phyloP scores from a whole-genome alignment of 305 asterid genomes.

The Caryopteris hybrid region DNA sequence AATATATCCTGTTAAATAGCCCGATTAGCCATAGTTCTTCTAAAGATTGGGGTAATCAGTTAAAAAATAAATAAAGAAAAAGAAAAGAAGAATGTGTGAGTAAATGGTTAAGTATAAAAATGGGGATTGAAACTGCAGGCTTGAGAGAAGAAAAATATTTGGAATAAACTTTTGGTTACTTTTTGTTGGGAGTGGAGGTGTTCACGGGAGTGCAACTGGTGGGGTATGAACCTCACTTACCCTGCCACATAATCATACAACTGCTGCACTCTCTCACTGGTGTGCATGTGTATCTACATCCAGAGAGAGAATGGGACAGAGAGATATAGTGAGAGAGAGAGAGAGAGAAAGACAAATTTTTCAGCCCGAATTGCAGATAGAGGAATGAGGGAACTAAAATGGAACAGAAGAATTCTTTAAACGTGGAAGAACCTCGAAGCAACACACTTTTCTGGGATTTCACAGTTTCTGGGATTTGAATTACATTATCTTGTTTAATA shows the following conservation, averaged over 20 bases:
- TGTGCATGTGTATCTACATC: background rate
- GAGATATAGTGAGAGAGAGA: background rate
- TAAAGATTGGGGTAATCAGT: background rate
- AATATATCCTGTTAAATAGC: too few species aligned
- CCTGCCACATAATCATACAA: constrained; percentile 15
- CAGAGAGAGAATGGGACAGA: background rate
- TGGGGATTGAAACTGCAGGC: background rate
- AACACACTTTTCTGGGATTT: background rate
- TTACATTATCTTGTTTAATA: background rate
- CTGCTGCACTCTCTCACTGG: background rate
- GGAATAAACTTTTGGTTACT: background rate
- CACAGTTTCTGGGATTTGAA: background rate
- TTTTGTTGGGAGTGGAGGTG: constrained; percentile 21
- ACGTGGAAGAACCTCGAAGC: constrained; percentile 9
- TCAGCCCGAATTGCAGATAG: background rate
- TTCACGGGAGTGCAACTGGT: constrained; percentile 45
- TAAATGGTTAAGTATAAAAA: background rate
- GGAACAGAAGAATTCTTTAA: background rate
- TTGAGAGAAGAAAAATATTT: background rate
- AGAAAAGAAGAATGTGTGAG: background rate
- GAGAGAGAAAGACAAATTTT: too few species aligned
- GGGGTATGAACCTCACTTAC: constrained; percentile 21
- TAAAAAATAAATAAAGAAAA: too few species aligned
- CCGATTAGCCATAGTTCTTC: too few species aligned
- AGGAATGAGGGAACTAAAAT: background rate